These are phyloP conservation scores for Tolypocladium ophioglossoides DNA, from an alignment of 2,329 filamentous ascomycete species.

Conservation along the genomic window DNA sequence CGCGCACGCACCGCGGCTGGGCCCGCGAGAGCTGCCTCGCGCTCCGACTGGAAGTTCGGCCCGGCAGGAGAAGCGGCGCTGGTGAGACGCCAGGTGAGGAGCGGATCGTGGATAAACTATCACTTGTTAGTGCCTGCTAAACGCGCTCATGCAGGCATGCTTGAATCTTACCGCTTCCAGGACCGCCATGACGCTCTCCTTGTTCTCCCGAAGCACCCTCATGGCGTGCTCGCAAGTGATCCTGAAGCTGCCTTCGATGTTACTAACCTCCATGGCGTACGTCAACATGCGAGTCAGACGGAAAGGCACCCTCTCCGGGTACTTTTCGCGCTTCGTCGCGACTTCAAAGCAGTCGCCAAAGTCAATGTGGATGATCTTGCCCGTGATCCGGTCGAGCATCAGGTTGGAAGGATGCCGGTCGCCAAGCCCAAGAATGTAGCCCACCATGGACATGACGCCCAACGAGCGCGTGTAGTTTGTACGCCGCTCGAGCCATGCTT, in stretches of 20 bases:
- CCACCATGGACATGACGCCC: constrained; percentile 99
- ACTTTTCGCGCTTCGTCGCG: constrained; percentile 99
- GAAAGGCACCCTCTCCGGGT: constrained; percentile 95
- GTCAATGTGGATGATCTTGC: constrained; percentile 97
- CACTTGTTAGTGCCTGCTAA: not conserved
- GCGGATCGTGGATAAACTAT: constrained; percentile 97
- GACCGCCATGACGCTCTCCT: constrained; percentile 97
- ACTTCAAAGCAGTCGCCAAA: constrained; percentile 99
- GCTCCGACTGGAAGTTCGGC: constrained; percentile 55
- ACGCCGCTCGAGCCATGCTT: constrained; percentile 92
- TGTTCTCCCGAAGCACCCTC: constrained; percentile 91
- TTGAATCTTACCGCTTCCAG: constrained; percentile 74
- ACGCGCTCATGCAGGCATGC: too few species aligned
- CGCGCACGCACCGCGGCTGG: constrained; percentile 41
- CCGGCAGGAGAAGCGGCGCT: constrained; percentile 52
- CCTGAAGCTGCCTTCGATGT: constrained; percentile 96
- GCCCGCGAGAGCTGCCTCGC: constrained; percentile 41
- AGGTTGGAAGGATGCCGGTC: constrained; percentile 97
- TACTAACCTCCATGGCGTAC: constrained; percentile 99
- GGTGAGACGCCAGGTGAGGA: constrained; percentile 90
- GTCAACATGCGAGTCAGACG: constrained; percentile 96
- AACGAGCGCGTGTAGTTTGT: constrained; percentile 98
- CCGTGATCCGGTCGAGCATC: constrained; percentile 91
- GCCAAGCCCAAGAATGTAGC: constrained; percentile 92
- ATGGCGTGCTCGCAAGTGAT: constrained; percentile 98